Evolutionary conservation across 116 monocot genomes (phyloP), one percentile per base, ranked within the genome.

Genomic region (Trichopus zeylanicus): DNA sequence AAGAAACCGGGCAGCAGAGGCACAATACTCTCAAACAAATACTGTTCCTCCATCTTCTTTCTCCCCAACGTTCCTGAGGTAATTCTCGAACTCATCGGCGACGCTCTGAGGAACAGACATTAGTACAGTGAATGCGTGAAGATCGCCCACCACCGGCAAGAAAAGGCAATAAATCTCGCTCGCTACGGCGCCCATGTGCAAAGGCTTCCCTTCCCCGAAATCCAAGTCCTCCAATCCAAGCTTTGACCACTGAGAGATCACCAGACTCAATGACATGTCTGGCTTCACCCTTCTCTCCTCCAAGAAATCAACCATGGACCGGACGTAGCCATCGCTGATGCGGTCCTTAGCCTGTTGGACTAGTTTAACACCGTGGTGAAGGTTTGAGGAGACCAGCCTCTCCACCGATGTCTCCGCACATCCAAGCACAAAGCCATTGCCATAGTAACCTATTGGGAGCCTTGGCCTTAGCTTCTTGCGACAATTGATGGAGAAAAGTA

Each of bases 141-240:
- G n/a, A 27, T 97, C 84, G 2, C 82, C 95, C 16, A 84, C 31
- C 12, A 97, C 91, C 2, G 95, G 95, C 28, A 84, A 31, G 63
- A 97, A 79, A 4, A 97, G 49, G 66, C 95, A 90, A 61, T 97
- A 97, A 0, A 97, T 84, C 74, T 97, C 95, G 26, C 95, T 97
- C 3, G 84, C 68, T 16, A 91, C 34, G 23, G 95, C 69, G 1
- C 91, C 87, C 84, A 97, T 81, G 59, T 90, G 79, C 1, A 82
- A 11, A 5, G 95, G 81, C 56, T 33, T 70, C 18, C 89, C 94
- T 15, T 28, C 78, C 3, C 90, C 95, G 31, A 90, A 90, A 63
- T 90, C 90, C 64, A 91, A 5, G 7, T 87, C 81, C 70, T 97
- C 95, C 42, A 97, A 55, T 48, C 91, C 91, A 7, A 90, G 64